Conservation (phyloP, 352 stramenopile species). For the Peronospora farinosa region DNA sequence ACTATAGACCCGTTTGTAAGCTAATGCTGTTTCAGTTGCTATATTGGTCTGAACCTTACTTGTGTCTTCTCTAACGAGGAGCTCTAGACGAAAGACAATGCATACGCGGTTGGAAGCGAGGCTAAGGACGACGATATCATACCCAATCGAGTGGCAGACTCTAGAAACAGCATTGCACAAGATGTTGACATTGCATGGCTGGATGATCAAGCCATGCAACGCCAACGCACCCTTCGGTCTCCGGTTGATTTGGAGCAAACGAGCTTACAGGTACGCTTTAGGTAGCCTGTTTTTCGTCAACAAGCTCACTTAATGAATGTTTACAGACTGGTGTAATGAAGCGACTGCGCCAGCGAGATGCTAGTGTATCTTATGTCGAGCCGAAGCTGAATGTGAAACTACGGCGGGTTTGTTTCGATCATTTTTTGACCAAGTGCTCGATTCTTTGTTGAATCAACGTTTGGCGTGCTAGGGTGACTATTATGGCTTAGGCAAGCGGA, state of each 20-base stretch:
- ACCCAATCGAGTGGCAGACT: neutral
- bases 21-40: neutral
- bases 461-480: conserved; percentile 44
- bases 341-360: conserved; percentile 37
- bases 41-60: conserved; percentile 4
- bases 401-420: conserved; percentile 29
- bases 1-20: conserved; percentile 3
- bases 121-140: neutral
- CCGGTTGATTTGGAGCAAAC: conserved; percentile 4
- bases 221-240: neutral
- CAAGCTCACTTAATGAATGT: conserved; percentile 1
- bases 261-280: conserved; percentile 12
- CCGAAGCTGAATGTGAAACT: conserved; percentile 61
- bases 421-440: neutral
- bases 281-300: neutral
- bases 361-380: conserved; percentile 46
- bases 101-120: neutral
- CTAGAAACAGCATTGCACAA: neutral
- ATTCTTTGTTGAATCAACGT: neutral
- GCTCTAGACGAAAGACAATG: conserved; percentile 4
- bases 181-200: neutral
- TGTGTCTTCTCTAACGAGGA: neutral
- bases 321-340: conserved; percentile 15
- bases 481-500: conserved; percentile 49
- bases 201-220: neutral